Conservation (phyloP, 192 early-diverging fungal genomes). For the Podila epicladia region DNA sequence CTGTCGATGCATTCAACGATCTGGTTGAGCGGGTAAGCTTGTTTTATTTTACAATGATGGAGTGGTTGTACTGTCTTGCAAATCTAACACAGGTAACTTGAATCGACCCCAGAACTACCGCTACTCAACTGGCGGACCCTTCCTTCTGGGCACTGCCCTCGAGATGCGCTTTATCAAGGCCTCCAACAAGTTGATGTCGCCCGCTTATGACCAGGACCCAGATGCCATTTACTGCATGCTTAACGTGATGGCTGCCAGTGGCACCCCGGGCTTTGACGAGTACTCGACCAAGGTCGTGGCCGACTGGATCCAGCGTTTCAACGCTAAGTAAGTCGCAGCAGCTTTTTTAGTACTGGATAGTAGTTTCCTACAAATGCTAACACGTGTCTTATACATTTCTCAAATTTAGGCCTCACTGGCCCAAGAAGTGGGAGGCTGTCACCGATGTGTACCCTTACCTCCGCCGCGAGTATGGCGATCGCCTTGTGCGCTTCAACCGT, state of each 20-base stretch:
- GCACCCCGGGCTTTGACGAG: constrained; percentile 39
- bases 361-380: too few relatives aligned
- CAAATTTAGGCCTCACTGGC: constrained; percentile 37
- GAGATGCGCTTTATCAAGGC: constrained; percentile 43
- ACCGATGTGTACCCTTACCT: constrained; percentile 7
- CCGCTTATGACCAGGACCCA: constrained; percentile 32
- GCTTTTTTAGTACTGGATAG: too few relatives aligned
- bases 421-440: constrained; percentile 37
- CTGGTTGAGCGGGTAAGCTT: constrained; percentile 18
- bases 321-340: constrained; percentile 25
- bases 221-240: constrained; percentile 34
- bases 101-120: constrained; percentile 43
- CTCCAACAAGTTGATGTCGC: constrained; percentile 35
- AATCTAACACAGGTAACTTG: background rate
- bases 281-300: background rate
- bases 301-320: constrained; percentile 28
- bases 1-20: constrained; percentile 3
- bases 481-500: constrained; percentile 24
- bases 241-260: constrained; percentile 17
- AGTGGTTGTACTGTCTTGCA: background rate
- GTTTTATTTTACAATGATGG: background rate
- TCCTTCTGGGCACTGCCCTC: constrained; percentile 15
- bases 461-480: constrained; percentile 12
- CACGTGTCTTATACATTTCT: background rate
- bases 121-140: constrained; percentile 15